A percentile compares a stretch with the other conserved stretches of the same genome.
phyloP scores from a whole-genome alignment of 331 rosid species.

The Arachis monticola region DNA sequence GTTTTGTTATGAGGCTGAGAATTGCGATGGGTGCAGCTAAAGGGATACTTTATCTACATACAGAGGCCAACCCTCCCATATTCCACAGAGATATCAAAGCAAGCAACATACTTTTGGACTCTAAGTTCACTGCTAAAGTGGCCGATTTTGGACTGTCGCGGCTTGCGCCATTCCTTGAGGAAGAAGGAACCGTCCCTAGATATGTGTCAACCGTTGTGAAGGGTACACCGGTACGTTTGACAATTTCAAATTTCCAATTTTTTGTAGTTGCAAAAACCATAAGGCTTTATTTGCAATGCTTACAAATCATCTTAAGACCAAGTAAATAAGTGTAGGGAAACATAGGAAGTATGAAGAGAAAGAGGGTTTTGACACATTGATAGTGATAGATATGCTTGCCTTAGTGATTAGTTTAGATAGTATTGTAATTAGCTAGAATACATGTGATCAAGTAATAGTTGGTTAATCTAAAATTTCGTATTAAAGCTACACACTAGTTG shows the following conservation, averaged over 20 bases:
- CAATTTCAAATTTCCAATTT: slow-evolving; percentile 11
- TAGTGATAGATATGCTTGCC: too few species aligned
- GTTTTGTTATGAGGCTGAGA: slow-evolving; percentile 60
- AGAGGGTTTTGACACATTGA: too few species aligned
- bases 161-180: slow-evolving; percentile 70
- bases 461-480: too few species aligned
- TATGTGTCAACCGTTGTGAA: slow-evolving; percentile 84
- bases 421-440: too few species aligned
- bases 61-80: slow-evolving; percentile 94
- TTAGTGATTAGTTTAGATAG: too few species aligned
- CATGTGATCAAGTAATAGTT: too few species aligned
- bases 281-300: neutral
- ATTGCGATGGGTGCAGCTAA: slow-evolving; percentile 79
- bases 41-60: slow-evolving; percentile 85
- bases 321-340: too few species aligned
- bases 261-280: neutral
- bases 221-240: slow-evolving; percentile 86
- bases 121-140: slow-evolving; percentile 70
- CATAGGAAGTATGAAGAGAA: too few species aligned
- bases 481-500: too few species aligned
- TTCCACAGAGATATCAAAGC: slow-evolving; percentile 91
- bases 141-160: slow-evolving; percentile 93
- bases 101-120: slow-evolving; percentile 80
- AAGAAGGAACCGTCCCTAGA: slow-evolving; percentile 59
- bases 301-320: neutral